phyloP scores from a whole-genome alignment of 148 eudicot genomes.

The Dianthus caryophyllus region DNA sequence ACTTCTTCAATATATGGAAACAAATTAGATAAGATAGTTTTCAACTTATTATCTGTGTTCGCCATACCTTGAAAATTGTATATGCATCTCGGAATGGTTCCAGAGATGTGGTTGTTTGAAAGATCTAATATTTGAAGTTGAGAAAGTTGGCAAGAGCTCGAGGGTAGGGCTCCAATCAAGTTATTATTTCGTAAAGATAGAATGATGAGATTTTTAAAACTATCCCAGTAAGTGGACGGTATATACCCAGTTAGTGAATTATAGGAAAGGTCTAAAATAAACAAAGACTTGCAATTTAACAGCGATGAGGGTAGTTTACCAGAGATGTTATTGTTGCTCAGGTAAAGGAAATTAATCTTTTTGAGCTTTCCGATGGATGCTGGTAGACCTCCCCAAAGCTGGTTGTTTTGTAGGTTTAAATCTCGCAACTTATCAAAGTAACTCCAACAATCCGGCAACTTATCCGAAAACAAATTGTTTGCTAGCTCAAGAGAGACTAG shows the following conservation, averaged over 20 bases:
- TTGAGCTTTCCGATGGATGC: neutral
- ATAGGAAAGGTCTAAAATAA: slow-evolving; percentile 12
- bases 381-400: slow-evolving; percentile 12
- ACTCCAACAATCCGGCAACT: slow-evolving; percentile 21
- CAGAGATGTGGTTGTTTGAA: slow-evolving; percentile 14
- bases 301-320: slow-evolving; percentile 16
- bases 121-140: slow-evolving; percentile 15
- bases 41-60: neutral
- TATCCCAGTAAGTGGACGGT: slow-evolving; percentile 2
- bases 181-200: slow-evolving; percentile 13
- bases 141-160: slow-evolving; percentile 17
- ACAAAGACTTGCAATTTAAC: slow-evolving; percentile 7
- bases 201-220: neutral
- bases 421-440: neutral
- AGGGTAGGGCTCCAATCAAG: slow-evolving; percentile 11
- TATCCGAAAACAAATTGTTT: slow-evolving; percentile 12
- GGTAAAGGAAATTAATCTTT: neutral
- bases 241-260: slow-evolving; percentile 12
- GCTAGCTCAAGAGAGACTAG: slow-evolving; percentile 15
- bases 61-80: slow-evolving; percentile 1
- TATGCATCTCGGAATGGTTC: slow-evolving; percentile 15
- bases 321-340: slow-evolving; percentile 15
- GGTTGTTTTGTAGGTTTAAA: slow-evolving; percentile 3
- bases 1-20: too few species aligned
- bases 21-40: too few species aligned